Evolutionary conservation across 177 flowering plant species (phyloP).

Genomic region (Vitis hybrid): DNA sequence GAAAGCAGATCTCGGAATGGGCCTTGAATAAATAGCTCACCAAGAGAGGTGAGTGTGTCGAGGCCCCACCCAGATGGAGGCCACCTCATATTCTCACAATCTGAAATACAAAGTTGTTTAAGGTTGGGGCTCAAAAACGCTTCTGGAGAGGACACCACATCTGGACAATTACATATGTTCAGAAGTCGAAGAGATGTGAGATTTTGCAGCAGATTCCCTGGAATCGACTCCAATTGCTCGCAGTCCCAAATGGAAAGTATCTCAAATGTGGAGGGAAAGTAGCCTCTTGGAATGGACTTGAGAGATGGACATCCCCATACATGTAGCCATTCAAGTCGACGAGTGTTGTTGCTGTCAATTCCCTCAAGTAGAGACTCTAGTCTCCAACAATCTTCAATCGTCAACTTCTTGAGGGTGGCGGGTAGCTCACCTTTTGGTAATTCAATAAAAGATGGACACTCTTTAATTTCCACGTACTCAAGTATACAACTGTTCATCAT

Average conservation of each 20-base stretch:
- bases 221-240: no score
- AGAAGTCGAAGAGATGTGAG: neutral
- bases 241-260: neutral
- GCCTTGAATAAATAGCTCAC: no score
- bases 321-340: no score
- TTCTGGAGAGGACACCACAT: neutral
- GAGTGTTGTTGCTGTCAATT: neutral
- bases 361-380: conserved; percentile 2
- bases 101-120: no score
- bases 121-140: no score
- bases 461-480: neutral
- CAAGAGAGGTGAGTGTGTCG: no score
- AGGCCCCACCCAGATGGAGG: no score
- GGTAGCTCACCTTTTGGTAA: neutral
- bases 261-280: neutral
- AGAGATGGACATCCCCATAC: neutral
- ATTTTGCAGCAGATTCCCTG: no score
- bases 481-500: neutral
- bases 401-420: neutral
- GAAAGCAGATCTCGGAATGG: no score
- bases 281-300: neutral
- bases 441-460: conserved; percentile 1
- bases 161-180: neutral
- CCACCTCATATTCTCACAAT: no score
- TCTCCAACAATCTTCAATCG: neutral